phyloP scores from a whole-genome alignment of 164 flowering plant genomes.

The Warburgia ugandensis region DNA sequence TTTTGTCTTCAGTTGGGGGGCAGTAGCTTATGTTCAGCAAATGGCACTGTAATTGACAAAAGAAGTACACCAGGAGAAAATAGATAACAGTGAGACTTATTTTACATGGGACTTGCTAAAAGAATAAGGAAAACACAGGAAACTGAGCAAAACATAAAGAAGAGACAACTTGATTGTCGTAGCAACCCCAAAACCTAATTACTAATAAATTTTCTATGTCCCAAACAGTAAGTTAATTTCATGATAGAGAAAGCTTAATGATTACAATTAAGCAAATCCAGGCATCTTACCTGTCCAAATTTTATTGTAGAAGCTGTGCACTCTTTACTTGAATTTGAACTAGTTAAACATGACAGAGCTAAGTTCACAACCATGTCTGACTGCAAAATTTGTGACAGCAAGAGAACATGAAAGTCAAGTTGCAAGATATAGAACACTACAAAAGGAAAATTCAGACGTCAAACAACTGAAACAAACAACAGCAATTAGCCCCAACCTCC shows the following conservation, averaged over 20 bases:
- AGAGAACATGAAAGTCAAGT: constrained; percentile 2
- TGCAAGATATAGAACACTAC: constrained; percentile 1
- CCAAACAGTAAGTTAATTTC: too few species aligned
- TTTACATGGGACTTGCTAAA: too few species aligned
- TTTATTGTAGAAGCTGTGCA: constrained; percentile 24
- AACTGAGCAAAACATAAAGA: too few species aligned
- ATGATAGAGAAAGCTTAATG: neutral
- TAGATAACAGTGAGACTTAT: too few species aligned
- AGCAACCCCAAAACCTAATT: too few species aligned
- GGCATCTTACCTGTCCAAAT: constrained; percentile 53
- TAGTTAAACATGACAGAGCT: constrained; percentile 55
- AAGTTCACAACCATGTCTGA: constrained; percentile 49
- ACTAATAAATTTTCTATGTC: too few species aligned
- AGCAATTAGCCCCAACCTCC: constrained; percentile 36
- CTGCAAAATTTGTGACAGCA: constrained; percentile 22
- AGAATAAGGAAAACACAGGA: too few species aligned
- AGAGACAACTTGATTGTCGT: too few species aligned
- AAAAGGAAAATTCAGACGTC: neutral
- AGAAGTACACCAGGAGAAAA: too few species aligned
- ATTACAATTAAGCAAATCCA: neutral
- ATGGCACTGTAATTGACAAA: constrained; percentile 43
- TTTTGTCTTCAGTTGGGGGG: constrained; percentile 62
- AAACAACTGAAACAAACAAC: neutral
- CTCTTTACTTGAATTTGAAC: constrained; percentile 26
- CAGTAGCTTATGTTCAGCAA: constrained; percentile 83